Evolutionary conservation across 2,329 filamentous ascomycete species (phyloP).

Genomic region (Cladobotryum mycophilum): DNA sequence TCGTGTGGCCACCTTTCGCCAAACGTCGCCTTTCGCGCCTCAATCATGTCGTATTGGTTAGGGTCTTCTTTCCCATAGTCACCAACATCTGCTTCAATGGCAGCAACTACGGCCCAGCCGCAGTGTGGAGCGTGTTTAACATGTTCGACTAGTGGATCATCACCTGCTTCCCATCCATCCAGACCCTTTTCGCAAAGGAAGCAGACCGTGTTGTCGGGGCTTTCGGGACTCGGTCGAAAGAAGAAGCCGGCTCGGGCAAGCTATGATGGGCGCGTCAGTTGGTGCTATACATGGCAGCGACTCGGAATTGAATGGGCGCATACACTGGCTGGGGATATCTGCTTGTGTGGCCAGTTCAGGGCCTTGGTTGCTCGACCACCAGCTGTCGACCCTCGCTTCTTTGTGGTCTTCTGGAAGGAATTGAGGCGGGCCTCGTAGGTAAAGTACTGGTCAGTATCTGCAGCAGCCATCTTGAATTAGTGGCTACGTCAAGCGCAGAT

Average conservation of each 20-base stretch:
- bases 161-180: constrained; percentile 85
- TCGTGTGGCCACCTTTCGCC: constrained; percentile 85
- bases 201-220: constrained; percentile 82
- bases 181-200: constrained; percentile 80
- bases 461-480: constrained; percentile 4
- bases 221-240: constrained; percentile 68
- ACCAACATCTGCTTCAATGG: constrained; percentile 54
- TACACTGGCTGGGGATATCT: constrained; percentile 28
- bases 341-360: constrained; percentile 68
- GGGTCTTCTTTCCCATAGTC: constrained; percentile 69
- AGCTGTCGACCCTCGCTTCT: constrained; percentile 64
- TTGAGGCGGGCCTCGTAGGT: constrained; percentile 71
- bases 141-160: constrained; percentile 80
- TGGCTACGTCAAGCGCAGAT: background rate
- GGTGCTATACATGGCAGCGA: background rate
- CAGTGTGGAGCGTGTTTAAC: constrained; percentile 75
- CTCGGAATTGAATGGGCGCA: constrained; percentile 7
- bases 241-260: constrained; percentile 89
- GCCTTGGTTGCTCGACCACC: constrained; percentile 45
- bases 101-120: constrained; percentile 74
- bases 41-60: constrained; percentile 60
- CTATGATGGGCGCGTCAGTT: constrained; percentile 39
- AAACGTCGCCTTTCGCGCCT: constrained; percentile 79
- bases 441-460: constrained; percentile 38
- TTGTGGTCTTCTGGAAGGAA: constrained; percentile 65